These are phyloP conservation scores for Stagonosporopsis cucurbitacearum DNA, from an alignment of 2,329 filamentous ascomycete genomes.

Conservation along the genomic window DNA sequence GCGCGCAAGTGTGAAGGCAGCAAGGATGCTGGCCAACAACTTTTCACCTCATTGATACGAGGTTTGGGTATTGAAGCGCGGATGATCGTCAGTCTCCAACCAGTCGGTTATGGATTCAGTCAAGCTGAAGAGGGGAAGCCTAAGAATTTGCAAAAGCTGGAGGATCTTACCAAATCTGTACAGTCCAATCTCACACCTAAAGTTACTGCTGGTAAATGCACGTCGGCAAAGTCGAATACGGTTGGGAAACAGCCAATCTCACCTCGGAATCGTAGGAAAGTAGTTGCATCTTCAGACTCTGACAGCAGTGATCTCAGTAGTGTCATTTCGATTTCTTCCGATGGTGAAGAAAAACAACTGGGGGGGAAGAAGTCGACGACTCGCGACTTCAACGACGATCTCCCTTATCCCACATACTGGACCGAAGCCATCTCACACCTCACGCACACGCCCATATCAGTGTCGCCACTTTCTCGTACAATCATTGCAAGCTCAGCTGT, in stretches of 20 bases:
- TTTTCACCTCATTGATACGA: conserved; percentile 85
- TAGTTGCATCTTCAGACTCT: conserved; percentile 53
- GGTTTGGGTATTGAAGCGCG: conserved; percentile 82
- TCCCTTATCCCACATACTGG: conserved; percentile 91
- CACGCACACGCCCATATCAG: conserved; percentile 77
- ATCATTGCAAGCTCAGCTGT: conserved; percentile 65
- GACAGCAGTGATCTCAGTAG: conserved; percentile 54
- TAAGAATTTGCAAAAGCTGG: conserved; percentile 44
- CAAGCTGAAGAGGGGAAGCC: conserved; percentile 79
- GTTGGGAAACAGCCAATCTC: conserved; percentile 5
- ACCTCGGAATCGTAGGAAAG: conserved; percentile 11
- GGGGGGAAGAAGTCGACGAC: conserved; percentile 52
- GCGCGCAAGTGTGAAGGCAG: conserved; percentile 79
- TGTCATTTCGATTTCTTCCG: conserved; percentile 53
- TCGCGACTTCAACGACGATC: conserved; percentile 71
- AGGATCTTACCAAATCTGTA: conserved; percentile 9
- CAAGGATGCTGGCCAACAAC: conserved; percentile 83
- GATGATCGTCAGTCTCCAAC: conserved; percentile 84
- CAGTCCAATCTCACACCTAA: background rate
- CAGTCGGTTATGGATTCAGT: conserved; percentile 88
- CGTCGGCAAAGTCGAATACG: background rate
- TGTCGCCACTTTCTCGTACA: conserved; percentile 71
- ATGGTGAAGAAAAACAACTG: conserved; percentile 60
- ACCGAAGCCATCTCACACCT: conserved; percentile 84
- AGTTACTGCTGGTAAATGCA: background rate